Base-by-base conservation (phyloP, 345 rosid genomes). In the Pseudoturritis turrita region DNA sequence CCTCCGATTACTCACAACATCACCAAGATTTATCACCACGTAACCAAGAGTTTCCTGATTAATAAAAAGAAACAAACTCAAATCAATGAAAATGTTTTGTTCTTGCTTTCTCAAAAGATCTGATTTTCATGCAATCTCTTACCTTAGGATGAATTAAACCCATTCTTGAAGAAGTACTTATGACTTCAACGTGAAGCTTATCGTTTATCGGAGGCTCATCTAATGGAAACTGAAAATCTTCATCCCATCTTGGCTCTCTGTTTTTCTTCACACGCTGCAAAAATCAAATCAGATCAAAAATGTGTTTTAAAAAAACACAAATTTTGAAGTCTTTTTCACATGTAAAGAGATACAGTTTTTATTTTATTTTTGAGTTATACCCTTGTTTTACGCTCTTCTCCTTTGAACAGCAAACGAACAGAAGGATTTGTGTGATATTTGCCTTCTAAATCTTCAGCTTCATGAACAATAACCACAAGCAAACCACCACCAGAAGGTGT, bases 161-260 rank as follows among this genome's bases (percentile, higher is more conserved):
- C 77, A 90, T 85, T 78, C 96, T 74, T 10, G 93, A 86, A 63
- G 97, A 82, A 72, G 82, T 75, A 81, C 99, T 95, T 12, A 87
- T 57, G 39, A 91, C 91, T 82, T 95, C 97, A 39, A 89, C 84
- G 17, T 87, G 96, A 63, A 95, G 67, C 78, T 75, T 90, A 23
- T 88, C 97, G 28, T 89, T 80, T 28, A 70, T 62, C 5, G 99
- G 98, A 26, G 98, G 94, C 64, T 89, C 92, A 15, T 89, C 98
- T 58, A 95, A 79, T 52, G 65, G 84, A 53, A 87, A 95, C 76
- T 88, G 87, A 71, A 89, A 92, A 54, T 90, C 96, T 70, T 91
- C 99, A 47, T 88, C 97, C 97, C 96, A 91, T 77, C 91, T 88
- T 6, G 99, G 99, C 47, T 88, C 97, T 81, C 99, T 76, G 77